Base-by-base conservation (phyloP, 2,329 filamentous ascomycete species). In the Stenocarpella maydis region DNA sequence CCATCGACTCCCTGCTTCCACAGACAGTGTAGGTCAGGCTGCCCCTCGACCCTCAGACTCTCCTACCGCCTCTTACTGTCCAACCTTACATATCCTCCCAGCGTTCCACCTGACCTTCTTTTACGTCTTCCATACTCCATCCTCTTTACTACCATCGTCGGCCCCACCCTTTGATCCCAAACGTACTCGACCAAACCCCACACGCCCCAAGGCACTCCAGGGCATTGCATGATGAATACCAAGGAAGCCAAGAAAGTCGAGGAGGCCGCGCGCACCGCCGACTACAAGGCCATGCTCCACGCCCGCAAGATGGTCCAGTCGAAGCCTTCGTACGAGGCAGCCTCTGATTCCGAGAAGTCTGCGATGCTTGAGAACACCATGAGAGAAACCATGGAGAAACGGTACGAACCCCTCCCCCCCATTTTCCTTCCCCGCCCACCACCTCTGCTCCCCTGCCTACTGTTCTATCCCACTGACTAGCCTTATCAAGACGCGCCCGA, bases 111-210 rank as follows among this genome's bases (percentile, higher is more conserved):
- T 12, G 12, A 7, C 9, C 10, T 8, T 19, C 26, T 34, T 9
- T 17, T 19, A 12, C 4, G 19, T 14, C 60, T n/a, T 1, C 19
- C 39, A 19, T 12, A 19, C 34, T 50, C 60, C 43, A 19, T 10
- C 8, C 10, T 45, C 4, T 39, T 19, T 4, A 31, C 31, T 8
- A 31, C 31, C 31, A 31, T 8, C 31, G 31, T 37, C 34, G 9
- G 12, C 12, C 5, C 34, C 34, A 37, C 31, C 31, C 31, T 31
- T 37, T 12, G 9, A 8, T 12, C 72, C 14, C 34, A 61, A 37
- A 69, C 75, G 43, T 77, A 77, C 67, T 77, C 74, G 0, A 75
- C 68, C 0, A 77, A 78, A 47, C 69, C 64, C 3, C 73, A 75
- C 60, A 77, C 75, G 0, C 34, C 19, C 75, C 15, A 73, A 74